Evolutionary conservation across 257 asterid species (phyloP).

Genomic region (Cynanchum wilfordii): DNA sequence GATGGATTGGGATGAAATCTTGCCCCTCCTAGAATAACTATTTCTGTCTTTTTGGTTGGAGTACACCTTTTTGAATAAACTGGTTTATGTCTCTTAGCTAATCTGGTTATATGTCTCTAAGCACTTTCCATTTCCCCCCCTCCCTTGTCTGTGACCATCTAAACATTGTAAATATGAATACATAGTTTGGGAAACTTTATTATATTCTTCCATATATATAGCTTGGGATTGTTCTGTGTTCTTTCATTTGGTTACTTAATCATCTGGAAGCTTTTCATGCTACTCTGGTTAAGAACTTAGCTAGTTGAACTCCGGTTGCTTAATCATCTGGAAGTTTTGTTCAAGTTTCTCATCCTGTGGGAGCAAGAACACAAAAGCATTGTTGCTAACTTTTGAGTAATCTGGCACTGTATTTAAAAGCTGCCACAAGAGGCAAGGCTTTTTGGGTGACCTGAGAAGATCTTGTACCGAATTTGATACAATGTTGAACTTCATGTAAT

Average conservation of each 20-base stretch:
- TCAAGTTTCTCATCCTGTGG: too few relatives aligned
- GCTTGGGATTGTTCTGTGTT: background rate
- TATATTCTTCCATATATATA: background rate
- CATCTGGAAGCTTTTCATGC: background rate
- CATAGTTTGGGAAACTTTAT: background rate
- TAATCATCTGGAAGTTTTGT: too few relatives aligned
- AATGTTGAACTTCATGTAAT: too few relatives aligned
- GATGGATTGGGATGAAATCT: constrained; percentile 18
- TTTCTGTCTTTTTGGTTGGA: constrained; percentile 17
- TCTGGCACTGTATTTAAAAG: too few relatives aligned
- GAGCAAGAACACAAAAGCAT: too few relatives aligned
- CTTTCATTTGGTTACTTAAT: background rate
- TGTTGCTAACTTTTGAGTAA: too few relatives aligned
- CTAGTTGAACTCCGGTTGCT: background rate
- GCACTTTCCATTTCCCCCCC: too few relatives aligned
- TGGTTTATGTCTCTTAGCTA: background rate
- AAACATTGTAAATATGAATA: background rate
- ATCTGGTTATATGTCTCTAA: background rate
- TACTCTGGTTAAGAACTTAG: background rate
- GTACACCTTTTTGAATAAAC: constrained; percentile 1
- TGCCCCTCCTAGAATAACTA: constrained; percentile 23
- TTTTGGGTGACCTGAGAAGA: too few relatives aligned
- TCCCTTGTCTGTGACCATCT: too few relatives aligned
- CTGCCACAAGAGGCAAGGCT: too few relatives aligned
- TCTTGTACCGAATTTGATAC: too few relatives aligned